These are phyloP conservation scores for Dichotomopilus funicola DNA, from an alignment of 2,329 filamentous ascomycete genomes.

Conservation along the genomic window DNA sequence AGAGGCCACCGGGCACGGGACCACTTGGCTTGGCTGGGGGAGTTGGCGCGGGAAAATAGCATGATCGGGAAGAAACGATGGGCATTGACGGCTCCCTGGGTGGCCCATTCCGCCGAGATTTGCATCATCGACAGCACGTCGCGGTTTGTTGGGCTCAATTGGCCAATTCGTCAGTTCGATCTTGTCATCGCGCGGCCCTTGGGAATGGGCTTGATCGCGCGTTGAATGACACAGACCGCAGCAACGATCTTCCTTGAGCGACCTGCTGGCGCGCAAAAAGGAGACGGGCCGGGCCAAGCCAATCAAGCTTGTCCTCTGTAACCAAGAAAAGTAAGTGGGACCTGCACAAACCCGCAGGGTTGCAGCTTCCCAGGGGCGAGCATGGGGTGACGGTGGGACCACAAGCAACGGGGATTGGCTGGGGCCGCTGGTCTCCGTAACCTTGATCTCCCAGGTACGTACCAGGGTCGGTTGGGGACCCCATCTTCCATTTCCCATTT, in stretches of 20 bases:
- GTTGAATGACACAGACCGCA: no score
- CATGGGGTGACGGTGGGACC: neutral
- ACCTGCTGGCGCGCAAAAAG: neutral
- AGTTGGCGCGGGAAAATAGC: no score
- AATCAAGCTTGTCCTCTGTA: conserved; percentile 12
- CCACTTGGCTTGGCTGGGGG: conserved; percentile 1
- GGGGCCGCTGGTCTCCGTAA: conserved; percentile 2
- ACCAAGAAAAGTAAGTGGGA: conserved; percentile 16
- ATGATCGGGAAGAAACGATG: no score
- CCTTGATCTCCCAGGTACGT: conserved; percentile 14
- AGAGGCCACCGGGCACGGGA: neutral
- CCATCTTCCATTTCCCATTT: conserved; percentile 16
- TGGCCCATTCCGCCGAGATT: neutral
- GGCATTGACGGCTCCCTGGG: no score
- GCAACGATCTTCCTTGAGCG: neutral
- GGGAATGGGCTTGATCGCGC: no score
- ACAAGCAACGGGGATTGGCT: conserved; percentile 7
- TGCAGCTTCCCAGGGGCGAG: conserved; percentile 10
- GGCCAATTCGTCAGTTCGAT: neutral
- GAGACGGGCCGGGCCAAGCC: conserved; percentile 6
- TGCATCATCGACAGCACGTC: neutral
- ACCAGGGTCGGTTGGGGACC: conserved; percentile 2
- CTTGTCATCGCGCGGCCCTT: no score
- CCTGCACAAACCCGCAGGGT: conserved; percentile 5
- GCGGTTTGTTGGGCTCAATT: neutral